Evolutionary conservation across 352 stramenopile species (phyloP).

Genomic region (Bremia lactucae): DNA sequence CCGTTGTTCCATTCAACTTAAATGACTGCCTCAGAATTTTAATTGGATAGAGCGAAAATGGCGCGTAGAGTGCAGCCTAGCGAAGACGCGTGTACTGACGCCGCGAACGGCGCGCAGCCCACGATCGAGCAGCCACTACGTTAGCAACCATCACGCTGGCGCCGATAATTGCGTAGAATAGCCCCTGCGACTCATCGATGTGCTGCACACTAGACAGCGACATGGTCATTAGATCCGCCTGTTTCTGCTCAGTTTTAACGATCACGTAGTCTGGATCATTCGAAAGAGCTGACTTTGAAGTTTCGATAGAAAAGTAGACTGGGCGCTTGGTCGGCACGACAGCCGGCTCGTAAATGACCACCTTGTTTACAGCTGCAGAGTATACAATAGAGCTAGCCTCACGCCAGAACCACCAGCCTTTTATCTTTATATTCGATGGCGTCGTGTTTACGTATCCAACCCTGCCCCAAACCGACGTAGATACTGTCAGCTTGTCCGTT

Average conservation of each 20-base stretch:
- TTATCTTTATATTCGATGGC: constrained; percentile 32
- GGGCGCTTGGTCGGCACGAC: constrained; percentile 19
- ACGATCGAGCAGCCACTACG: constrained; percentile 32
- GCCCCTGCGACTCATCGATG: constrained; percentile 10
- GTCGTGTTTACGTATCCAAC: constrained; percentile 38
- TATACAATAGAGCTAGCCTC: constrained; percentile 31
- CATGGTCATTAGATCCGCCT: constrained; percentile 13
- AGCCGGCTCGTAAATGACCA: constrained; percentile 21
- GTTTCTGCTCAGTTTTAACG: constrained; percentile 8
- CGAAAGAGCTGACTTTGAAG: constrained; percentile 14
- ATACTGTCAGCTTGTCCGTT: constrained; percentile 34
- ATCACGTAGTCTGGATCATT: constrained; percentile 26
- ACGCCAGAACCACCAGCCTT: constrained; percentile 49
- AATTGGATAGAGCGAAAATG: neutral
- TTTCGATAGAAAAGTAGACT: constrained; percentile 25
- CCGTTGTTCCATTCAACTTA: neutral
- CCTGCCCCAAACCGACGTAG: constrained; percentile 38
- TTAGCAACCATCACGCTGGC: constrained; percentile 28
- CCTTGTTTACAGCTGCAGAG: constrained; percentile 26
- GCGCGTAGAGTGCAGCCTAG: constrained; percentile 7
- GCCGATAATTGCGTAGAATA: constrained; percentile 31
- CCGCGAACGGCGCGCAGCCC: constrained; percentile 33
- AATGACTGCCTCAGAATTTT: too few relatives aligned
- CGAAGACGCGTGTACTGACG: constrained; percentile 44
- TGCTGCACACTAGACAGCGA: constrained; percentile 26